These are phyloP conservation scores for Lentinus polychrous DNA, from an alignment of 1,284 basidiomycete genomes.

Conservation along the genomic window DNA sequence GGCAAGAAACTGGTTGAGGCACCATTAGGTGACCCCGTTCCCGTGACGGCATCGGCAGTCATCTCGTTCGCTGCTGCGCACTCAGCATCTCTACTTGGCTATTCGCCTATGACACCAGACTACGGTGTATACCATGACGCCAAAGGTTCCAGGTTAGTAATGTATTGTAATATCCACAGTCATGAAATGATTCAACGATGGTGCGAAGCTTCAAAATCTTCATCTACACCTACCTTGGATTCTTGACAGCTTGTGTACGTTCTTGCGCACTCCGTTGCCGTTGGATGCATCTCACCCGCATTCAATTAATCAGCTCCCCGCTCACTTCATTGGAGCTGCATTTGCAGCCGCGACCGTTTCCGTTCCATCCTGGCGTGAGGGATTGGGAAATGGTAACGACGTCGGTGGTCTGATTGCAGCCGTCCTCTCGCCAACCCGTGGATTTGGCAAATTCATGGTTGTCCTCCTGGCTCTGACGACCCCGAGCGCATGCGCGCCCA, in stretches of 20 bases:
- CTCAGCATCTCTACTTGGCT: constrained; percentile 45
- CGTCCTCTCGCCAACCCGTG: constrained; percentile 36
- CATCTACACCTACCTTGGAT: constrained; percentile 57
- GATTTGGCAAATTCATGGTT: constrained; percentile 54
- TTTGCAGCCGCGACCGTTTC: constrained; percentile 53
- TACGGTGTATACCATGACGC: constrained; percentile 53
- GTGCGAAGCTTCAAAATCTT: constrained; percentile 44
- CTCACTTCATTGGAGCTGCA: constrained; percentile 60
- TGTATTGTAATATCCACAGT: background rate
- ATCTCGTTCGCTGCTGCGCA: constrained; percentile 24
- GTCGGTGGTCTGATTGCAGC: constrained; percentile 45
- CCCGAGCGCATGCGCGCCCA: constrained; percentile 57
- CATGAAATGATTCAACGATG: background rate
- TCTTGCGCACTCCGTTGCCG: background rate
- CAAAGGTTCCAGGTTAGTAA: constrained; percentile 38
- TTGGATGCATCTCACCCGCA: constrained; percentile 1
- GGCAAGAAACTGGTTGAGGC: constrained; percentile 36
- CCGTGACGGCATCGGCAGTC: constrained; percentile 18
- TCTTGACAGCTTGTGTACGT: constrained; percentile 50
- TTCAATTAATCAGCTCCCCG: constrained; percentile 34
- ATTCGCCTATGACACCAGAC: constrained; percentile 47
- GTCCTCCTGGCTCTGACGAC: constrained; percentile 50
- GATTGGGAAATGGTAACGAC: constrained; percentile 47
- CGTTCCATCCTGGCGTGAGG: constrained; percentile 52
- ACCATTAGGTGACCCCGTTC: constrained; percentile 17